Conservation (phyloP, 2,329 filamentous ascomycete species). For the Stemphylium lycopersici region DNA sequence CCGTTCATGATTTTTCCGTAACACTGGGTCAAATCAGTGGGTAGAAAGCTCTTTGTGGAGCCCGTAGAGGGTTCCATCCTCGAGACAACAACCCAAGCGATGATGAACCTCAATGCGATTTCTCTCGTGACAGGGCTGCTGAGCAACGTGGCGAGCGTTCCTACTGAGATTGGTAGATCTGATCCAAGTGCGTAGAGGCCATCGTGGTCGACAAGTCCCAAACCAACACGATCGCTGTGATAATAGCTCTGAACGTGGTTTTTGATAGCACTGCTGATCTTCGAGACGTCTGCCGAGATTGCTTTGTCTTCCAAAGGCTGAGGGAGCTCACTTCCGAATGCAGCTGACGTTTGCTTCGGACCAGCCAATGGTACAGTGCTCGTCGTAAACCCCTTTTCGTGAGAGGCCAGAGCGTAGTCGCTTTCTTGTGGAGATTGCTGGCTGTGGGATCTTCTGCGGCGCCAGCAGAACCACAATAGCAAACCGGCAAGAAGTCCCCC, state of each 20-base stretch:
- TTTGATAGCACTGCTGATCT: constrained; percentile 43
- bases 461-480: constrained; percentile 28
- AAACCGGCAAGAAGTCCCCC: constrained; percentile 19
- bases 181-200: constrained; percentile 31
- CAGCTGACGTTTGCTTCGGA: constrained; percentile 14
- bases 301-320: constrained; percentile 44
- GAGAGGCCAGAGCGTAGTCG: constrained; percentile 18
- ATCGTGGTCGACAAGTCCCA: constrained; percentile 30
- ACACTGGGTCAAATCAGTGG: constrained; percentile 31
- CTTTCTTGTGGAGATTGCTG: constrained; percentile 6
- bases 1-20: constrained; percentile 24
- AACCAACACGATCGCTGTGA: constrained; percentile 26
- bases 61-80: constrained; percentile 25
- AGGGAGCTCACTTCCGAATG: constrained; percentile 24
- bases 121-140: constrained; percentile 34
- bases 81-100: constrained; percentile 40
- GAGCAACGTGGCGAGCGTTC: constrained; percentile 36
- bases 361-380: constrained; percentile 18
- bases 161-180: constrained; percentile 28
- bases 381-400: constrained; percentile 25
- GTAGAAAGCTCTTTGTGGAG: constrained; percentile 32
- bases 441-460: constrained; percentile 12
- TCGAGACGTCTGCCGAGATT: constrained; percentile 40
- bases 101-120: constrained; percentile 38
- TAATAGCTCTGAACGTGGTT: constrained; percentile 49